Evolutionary conservation across 257 asterid species (phyloP).

Genomic region (Vinca minor): DNA sequence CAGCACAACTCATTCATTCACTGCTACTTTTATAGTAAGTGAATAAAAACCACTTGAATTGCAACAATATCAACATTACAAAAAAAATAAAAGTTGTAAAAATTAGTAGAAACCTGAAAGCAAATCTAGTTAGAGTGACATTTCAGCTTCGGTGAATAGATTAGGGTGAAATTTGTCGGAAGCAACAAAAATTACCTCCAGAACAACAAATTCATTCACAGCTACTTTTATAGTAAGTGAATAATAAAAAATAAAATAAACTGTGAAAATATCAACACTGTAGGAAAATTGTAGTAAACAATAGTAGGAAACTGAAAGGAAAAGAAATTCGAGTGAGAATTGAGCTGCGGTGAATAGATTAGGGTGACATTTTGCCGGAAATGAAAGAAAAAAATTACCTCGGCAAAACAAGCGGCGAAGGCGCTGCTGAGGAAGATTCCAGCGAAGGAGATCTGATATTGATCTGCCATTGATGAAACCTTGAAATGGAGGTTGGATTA

Average conservation of each 20-base stretch:
- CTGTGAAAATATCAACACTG: not conserved
- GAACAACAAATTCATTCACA: not conserved
- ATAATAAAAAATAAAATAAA: not conserved
- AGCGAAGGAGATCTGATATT: conserved; percentile 59
- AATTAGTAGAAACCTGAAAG: too few relatives aligned
- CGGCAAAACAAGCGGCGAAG: conserved; percentile 83
- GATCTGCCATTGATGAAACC: conserved; percentile 55
- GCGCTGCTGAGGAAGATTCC: conserved; percentile 70
- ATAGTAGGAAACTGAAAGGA: not conserved
- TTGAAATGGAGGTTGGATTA: not conserved
- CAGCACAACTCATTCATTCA: not conserved
- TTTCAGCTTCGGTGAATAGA: too few relatives aligned
- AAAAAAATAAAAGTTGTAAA: not conserved
- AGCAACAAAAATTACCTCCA: too few relatives aligned
- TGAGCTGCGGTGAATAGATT: not conserved
- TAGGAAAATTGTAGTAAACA: not conserved
- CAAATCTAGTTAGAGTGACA: too few relatives aligned
- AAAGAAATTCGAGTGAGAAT: not conserved
- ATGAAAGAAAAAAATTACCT: conserved; percentile 35
- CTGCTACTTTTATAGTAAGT: not conserved
- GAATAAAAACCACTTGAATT: not conserved
- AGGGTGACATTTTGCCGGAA: not conserved
- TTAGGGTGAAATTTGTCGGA: too few relatives aligned
- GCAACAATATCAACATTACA: too few relatives aligned
- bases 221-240: not conserved